Evolutionary conservation across 2,329 filamentous ascomycete genomes (phyloP), one percentile per base, ranked within the genome.

Genomic region (Alternaria sp.): DNA sequence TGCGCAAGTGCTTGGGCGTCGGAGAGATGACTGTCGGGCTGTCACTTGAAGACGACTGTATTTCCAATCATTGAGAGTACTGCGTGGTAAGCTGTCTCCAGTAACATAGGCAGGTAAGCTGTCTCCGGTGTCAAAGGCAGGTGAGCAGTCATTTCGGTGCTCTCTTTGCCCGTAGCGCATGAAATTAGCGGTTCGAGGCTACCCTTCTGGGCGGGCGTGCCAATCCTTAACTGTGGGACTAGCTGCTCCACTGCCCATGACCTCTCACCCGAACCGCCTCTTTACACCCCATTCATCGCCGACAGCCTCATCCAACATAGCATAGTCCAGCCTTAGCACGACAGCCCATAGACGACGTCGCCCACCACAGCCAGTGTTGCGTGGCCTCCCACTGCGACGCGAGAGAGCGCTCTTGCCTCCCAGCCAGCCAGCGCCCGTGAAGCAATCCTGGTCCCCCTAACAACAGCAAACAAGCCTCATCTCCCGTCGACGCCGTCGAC

Each of bases 401-500:
- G 46, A 44, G 46, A 49, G 52, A 59, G 57, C 52, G 57, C 53
- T 51, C 53, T 30, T 60, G 53, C 58, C 53, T 52, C 51, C 14
- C 44, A 48, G 48, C 52, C 67, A 65, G 48, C 52, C 66, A 65
- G 36, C 36, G 36, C 28, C 57, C 38, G 44, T 22, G 44, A 55
- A 48, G 46, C 57, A 43, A 66, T 69, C 65, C 64, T 59, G 66
- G 66, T 63, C 66, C 70, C 69, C 69, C 72, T 73, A 72, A 74
- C 69, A 67, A n/a, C 69, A 71, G 70, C 71, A 73, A 70, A 69
- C 73, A 70, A 54, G 57, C 62, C 62, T 71, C 72, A 71, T 72
- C 71, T 67, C 69, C 67, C 67, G 43, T 5, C 16, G 16, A 36
- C 32, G 12, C 11, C 14, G 2, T 48, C 61, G 43, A 41, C 59